phyloP scores from a whole-genome alignment of 768 basidiomycete species.

The Suillus bovinus region DNA sequence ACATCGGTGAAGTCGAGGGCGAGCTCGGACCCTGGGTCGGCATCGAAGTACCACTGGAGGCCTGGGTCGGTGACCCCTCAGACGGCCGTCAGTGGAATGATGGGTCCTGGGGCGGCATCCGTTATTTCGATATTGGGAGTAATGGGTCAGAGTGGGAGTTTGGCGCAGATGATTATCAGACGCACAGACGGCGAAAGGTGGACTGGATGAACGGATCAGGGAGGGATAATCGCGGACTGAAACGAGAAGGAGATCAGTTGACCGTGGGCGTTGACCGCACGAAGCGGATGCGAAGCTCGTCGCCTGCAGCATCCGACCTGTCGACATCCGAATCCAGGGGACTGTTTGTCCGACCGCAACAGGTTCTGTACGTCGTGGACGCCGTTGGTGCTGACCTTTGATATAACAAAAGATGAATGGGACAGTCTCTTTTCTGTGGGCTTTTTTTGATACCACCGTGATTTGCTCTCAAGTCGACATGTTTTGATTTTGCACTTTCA shows the following conservation, averaged over 20 bases:
- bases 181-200: slow-evolving; percentile 45
- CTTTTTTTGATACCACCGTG: neutral
- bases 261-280: slow-evolving; percentile 36
- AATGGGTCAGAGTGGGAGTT: slow-evolving; percentile 65
- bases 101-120: slow-evolving; percentile 77
- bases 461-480: slow-evolving; percentile 7
- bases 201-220: slow-evolving; percentile 32
- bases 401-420: slow-evolving; percentile 16
- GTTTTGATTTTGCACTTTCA: slow-evolving; percentile 7
- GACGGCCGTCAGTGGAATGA: slow-evolving; percentile 85
- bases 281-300: slow-evolving; percentile 67
- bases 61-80: slow-evolving; percentile 49
- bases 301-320: slow-evolving; percentile 62
- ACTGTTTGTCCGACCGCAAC: slow-evolving; percentile 81
- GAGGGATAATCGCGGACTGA: slow-evolving; percentile 34
- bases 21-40: slow-evolving; percentile 88
- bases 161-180: slow-evolving; percentile 49
- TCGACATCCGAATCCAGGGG: slow-evolving; percentile 66
- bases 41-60: slow-evolving; percentile 76
- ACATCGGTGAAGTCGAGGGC: slow-evolving; percentile 85
- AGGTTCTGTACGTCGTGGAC: slow-evolving; percentile 85
- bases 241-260: slow-evolving; percentile 63
- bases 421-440: slow-evolving; percentile 1
- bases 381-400: slow-evolving; percentile 70
- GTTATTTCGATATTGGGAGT: slow-evolving; percentile 78